These are phyloP conservation scores for Penicillium sp. DNA, from an alignment of 2,329 filamentous ascomycete genomes.

Conservation along the genomic window DNA sequence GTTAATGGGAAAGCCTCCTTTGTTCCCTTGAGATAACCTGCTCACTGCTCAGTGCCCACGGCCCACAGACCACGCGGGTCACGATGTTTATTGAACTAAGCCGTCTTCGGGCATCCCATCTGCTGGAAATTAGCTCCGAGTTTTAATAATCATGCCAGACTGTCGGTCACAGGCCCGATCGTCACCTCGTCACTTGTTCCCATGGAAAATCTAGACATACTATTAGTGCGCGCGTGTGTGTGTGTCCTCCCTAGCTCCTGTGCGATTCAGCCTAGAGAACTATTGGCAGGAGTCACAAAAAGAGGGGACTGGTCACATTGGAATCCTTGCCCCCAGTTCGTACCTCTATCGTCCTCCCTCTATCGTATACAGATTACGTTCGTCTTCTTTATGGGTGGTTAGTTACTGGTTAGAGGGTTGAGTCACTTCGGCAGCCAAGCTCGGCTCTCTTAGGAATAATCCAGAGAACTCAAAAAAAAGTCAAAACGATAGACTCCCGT, in stretches of 20 bases:
- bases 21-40: neutral
- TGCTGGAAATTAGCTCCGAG: conserved; percentile 12
- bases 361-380: too few species aligned
- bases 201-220: neutral
- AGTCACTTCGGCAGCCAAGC: conserved; percentile 4
- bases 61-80: conserved; percentile 13
- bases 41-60: neutral
- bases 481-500: neutral
- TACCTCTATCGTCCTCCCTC: neutral
- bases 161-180: neutral
- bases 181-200: too few species aligned
- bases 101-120: conserved; percentile 3
- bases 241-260: neutral
- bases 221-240: neutral
- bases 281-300: neutral
- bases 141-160: neutral
- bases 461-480: neutral
- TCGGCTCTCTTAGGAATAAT: neutral
- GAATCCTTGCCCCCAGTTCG: conserved; percentile 4
- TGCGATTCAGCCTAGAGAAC: neutral
- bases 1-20: neutral
- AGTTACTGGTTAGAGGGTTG: neutral
- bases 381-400: too few species aligned
- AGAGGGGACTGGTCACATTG: conserved; percentile 21
- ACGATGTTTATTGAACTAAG: conserved; percentile 13